Base-by-base conservation (phyloP, 257 asterid genomes). In the Gentiana macrophylla region DNA sequence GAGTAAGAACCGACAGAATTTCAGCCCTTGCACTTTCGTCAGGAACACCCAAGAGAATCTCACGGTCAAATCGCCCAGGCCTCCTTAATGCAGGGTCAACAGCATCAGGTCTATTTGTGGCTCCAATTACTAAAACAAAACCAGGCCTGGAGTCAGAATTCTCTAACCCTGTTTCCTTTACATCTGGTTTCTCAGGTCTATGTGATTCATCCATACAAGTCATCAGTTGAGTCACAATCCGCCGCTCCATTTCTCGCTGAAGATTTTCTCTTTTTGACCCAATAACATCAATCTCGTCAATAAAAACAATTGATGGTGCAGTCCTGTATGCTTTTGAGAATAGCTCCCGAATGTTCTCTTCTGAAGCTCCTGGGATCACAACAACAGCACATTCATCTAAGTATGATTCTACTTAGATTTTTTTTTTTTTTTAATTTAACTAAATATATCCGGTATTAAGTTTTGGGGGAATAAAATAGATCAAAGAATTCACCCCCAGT, bases 31-130 rank as follows among this genome's bases (percentile, higher is more conserved):
- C 87, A 59, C 45, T 63, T 74, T 91, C 98, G 72, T 87, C 84
- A 1, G 96, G 98, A 54, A 84, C 78, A 56, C 89, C 90, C 64
- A 91, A 67, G 34, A 52, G 67, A 67, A 87, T 75, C 71, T 91
- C 95, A 54, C 82, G 92, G 53, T 91, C 98, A 72, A 91, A 91
- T 59, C 96, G 81, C 37, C 96, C 96, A 58, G 95, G 85, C 79
- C 98, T 79, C 73, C 98, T 88, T 75, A 86, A 77, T 38, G 94
- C 96, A 59, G 89, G 76, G 60, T 91, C 98, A 67, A 91, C 62
- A 51, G 89, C 76, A 60, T 91, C 96, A 56, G 96, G 95, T 72
- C 92, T 76, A 62, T 91, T 91, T 35, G 96, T 91, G 37, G 94
- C 94, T 66, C 88, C 96, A 73, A 91, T 84, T 43, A 91, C 98